Conservation (phyloP, 352 stramenopile genomes). For the Phytopythium helicoides region DNA sequence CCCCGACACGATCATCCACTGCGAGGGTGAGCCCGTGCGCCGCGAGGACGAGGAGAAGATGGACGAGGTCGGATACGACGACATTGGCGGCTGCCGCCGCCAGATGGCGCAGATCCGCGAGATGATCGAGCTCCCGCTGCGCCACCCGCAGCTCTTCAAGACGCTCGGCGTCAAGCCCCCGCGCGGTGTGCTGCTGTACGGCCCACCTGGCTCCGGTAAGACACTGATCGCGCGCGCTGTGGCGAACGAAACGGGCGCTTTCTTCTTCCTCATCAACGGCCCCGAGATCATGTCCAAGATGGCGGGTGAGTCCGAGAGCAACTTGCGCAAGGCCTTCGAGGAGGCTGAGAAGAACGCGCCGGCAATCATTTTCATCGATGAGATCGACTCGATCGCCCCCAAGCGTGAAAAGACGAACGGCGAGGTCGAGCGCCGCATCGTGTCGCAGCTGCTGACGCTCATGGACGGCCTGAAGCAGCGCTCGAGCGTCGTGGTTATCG, state of each 20-base stretch:
- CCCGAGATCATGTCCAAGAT: slow-evolving; percentile 99
- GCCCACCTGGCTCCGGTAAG: slow-evolving; percentile 97
- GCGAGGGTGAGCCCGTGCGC: slow-evolving; percentile 98
- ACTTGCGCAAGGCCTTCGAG: slow-evolving; percentile 97
- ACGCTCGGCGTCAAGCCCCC: slow-evolving; percentile 99
- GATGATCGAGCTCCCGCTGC: slow-evolving; percentile 99
- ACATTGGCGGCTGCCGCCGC: slow-evolving; percentile 98
- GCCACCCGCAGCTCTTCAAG: slow-evolving; percentile 98
- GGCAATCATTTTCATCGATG: slow-evolving; percentile 99
- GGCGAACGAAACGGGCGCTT: slow-evolving; percentile 98
- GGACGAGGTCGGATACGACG: slow-evolving; percentile 99
- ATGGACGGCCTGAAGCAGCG: slow-evolving; percentile 98
- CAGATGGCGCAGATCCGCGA: slow-evolving; percentile 99
- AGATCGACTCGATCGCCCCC: slow-evolving; percentile 98
- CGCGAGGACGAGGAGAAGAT: slow-evolving; percentile 99
- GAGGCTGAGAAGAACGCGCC: slow-evolving; percentile 99
- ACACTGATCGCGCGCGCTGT: slow-evolving; percentile 98
- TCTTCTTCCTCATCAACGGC: slow-evolving; percentile 99
- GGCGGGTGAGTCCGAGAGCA: slow-evolving; percentile 91
- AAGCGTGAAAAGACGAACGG: slow-evolving; percentile 99
- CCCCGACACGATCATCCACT: slow-evolving; percentile 99
- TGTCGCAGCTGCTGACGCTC: slow-evolving; percentile 97
- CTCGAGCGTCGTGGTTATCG: slow-evolving; percentile 97
- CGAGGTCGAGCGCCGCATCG: slow-evolving; percentile 98
- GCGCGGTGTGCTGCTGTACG: slow-evolving; percentile 98